A percentile compares a stretch with the other conserved stretches of the same genome.
phyloP scores from a whole-genome alignment of 352 stramenopile species.

The Pythium dissotocum region DNA sequence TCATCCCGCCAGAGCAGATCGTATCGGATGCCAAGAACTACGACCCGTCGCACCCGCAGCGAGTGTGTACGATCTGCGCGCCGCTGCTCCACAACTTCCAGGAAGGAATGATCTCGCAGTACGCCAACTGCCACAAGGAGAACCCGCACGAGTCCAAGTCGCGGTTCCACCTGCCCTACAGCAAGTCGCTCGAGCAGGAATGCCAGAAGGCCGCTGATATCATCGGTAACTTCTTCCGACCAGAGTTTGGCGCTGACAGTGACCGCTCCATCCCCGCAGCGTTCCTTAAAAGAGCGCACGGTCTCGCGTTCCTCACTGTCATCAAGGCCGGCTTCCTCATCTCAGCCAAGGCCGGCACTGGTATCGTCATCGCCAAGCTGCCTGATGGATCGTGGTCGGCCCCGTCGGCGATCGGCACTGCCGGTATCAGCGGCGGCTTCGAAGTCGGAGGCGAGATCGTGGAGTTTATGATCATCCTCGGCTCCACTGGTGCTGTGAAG shows the following conservation, averaged over 20 bases:
- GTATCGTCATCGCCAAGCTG: conserved; percentile 91
- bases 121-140: conserved; percentile 83
- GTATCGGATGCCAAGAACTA: conserved; percentile 56
- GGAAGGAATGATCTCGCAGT: conserved; percentile 63
- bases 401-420: conserved; percentile 92
- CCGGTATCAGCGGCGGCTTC: conserved; percentile 84
- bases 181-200: conserved; percentile 71
- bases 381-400: conserved; percentile 88
- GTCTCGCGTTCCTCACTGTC: conserved; percentile 84
- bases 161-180: conserved; percentile 73
- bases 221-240: conserved; percentile 80
- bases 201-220: conserved; percentile 78
- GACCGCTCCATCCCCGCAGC: conserved; percentile 79
- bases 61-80: conserved; percentile 81
- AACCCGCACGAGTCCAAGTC: conserved; percentile 75
- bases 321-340: conserved; percentile 86
- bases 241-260: conserved; percentile 60
- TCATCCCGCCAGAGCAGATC: conserved; percentile 74
- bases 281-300: conserved; percentile 81
- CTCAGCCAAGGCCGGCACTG: conserved; percentile 78
- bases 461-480: conserved; percentile 95
- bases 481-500: conserved; percentile 90
- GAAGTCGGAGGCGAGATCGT: conserved; percentile 91
- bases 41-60: conserved; percentile 70
- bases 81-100: conserved; percentile 77